These are phyloP conservation scores for Eucalyptus sp. DNA, from an alignment of 345 rosid genomes.

Conservation along the genomic window DNA sequence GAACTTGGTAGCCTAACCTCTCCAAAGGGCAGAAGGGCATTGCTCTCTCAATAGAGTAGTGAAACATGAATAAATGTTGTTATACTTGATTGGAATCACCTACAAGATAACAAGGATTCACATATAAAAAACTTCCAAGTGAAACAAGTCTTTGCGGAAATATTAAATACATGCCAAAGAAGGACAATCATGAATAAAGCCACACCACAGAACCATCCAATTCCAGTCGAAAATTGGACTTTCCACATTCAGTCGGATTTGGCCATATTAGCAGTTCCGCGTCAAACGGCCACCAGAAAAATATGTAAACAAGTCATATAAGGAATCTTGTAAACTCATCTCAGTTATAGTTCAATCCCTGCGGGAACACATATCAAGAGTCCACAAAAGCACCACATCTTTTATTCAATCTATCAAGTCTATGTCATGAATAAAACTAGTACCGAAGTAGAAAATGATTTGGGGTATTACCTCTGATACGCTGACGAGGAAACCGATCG, in stretches of 20 bases:
- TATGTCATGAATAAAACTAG: background rate
- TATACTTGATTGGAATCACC: constrained; percentile 41
- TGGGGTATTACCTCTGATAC: too few relatives aligned
- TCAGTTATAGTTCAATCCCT: background rate
- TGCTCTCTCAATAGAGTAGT: too few relatives aligned
- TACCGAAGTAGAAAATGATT: background rate
- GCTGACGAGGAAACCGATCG: too few relatives aligned
- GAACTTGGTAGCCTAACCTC: too few relatives aligned
- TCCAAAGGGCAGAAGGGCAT: too few relatives aligned
- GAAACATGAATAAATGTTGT: too few relatives aligned
- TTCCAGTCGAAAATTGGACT: background rate
- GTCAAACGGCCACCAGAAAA: background rate
- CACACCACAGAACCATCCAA: background rate
- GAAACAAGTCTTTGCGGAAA: background rate
- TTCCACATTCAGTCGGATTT: too few relatives aligned
- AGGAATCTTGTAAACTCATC: background rate
- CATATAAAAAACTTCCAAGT: background rate
- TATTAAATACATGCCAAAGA: background rate
- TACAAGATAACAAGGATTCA: background rate
- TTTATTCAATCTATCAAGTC: background rate
- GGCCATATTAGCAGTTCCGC: too few relatives aligned
- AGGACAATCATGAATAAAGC: background rate
- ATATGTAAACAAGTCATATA: background rate
- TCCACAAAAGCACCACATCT: background rate
- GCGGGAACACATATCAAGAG: background rate